Conservation (phyloP, 2,329 filamentous ascomycete genomes). For the Salinomyces thailandicus region DNA sequence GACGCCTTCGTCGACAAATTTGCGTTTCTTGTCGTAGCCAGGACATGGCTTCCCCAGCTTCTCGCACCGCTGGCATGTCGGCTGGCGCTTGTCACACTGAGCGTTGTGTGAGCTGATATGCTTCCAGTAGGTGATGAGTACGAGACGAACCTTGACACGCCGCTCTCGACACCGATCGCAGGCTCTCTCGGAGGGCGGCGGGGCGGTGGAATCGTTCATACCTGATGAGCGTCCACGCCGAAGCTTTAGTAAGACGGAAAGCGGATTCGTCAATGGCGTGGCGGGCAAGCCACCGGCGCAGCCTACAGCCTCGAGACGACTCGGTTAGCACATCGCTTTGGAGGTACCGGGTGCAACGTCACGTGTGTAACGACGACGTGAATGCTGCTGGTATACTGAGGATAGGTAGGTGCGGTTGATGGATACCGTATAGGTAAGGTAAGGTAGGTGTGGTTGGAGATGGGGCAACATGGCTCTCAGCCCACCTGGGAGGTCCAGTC, state of each 20-base stretch:
- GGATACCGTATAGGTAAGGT: no score
- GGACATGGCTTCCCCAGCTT: constrained; percentile 27
- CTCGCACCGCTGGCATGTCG: constrained; percentile 24
- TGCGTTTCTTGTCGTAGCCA: constrained; percentile 27
- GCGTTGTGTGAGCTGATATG: constrained; percentile 1
- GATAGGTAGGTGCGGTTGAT: no score
- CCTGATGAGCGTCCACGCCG: background rate
- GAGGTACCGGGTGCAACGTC: no score
- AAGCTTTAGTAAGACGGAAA: background rate
- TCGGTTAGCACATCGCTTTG: no score
- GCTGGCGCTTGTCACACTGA: constrained; percentile 25
- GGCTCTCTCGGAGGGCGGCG: constrained; percentile 17
- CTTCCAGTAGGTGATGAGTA: background rate
- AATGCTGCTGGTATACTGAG: no score
- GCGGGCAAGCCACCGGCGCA: background rate
- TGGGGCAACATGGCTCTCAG: no score
- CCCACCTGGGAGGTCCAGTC: no score
- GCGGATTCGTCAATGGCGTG: background rate
- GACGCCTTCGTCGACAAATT: constrained; percentile 26
- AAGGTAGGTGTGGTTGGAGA: no score
- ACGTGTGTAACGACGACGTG: no score
- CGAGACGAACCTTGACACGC: constrained; percentile 21
- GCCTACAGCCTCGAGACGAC: constrained; percentile 10
- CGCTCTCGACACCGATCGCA: constrained; percentile 26
- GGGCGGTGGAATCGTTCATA: background rate